These are phyloP conservation scores for Globisporangium lucens DNA, from an alignment of 352 stramenopile genomes.

Conservation along the genomic window DNA sequence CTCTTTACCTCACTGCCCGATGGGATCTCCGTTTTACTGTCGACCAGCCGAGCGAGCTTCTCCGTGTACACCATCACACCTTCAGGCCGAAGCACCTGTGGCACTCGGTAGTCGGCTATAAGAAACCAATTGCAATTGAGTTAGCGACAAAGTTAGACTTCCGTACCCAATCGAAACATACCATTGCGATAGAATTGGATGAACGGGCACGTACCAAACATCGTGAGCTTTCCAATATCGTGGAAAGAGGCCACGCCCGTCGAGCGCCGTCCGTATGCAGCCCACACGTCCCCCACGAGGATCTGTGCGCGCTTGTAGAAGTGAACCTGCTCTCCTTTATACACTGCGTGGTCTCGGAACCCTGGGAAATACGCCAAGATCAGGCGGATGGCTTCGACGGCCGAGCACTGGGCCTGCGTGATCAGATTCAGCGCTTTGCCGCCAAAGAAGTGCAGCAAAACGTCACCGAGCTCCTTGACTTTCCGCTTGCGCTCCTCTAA, in stretches of 20 bases:
- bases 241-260: slow-evolving; percentile 55
- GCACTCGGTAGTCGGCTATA: slow-evolving; percentile 85
- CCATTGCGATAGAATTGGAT: not conserved
- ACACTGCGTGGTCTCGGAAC: slow-evolving; percentile 83
- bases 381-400: slow-evolving; percentile 58
- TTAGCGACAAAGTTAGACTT: not conserved
- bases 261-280: slow-evolving; percentile 65
- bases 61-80: slow-evolving; percentile 65
- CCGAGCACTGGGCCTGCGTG: slow-evolving; percentile 43
- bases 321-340: slow-evolving; percentile 79
- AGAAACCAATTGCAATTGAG: not conserved
- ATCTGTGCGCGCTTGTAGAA: slow-evolving; percentile 92
- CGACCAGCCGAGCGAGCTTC: slow-evolving; percentile 42
- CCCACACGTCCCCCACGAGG: slow-evolving; percentile 84
- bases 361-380: slow-evolving; percentile 73
- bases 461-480: slow-evolving; percentile 50
- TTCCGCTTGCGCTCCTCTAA: slow-evolving; percentile 60
- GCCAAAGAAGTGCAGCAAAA: slow-evolving; percentile 46
- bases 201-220: slow-evolving; percentile 64
- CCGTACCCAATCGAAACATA: not conserved
- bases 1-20: slow-evolving; percentile 54
- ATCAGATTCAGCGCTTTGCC: slow-evolving; percentile 54
- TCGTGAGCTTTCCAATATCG: slow-evolving; percentile 84
- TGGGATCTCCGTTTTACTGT: slow-evolving; percentile 52
- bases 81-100: slow-evolving; percentile 70